Conservation (phyloP, 257 asterid species). For the Salvia splendens region DNA sequence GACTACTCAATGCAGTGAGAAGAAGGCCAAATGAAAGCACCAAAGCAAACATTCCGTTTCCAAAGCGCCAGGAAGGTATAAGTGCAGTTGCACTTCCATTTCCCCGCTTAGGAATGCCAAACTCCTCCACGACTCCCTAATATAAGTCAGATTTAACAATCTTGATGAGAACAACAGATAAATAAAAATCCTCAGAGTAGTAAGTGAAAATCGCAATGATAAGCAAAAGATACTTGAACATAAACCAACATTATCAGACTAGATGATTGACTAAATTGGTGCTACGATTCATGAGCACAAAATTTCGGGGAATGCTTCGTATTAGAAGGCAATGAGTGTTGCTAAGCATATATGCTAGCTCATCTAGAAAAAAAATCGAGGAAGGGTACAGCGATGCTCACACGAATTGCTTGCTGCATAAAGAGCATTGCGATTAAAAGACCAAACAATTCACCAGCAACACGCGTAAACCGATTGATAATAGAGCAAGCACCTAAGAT, state of each 20-base stretch:
- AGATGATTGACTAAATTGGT: not conserved
- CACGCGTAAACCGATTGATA: constrained; percentile 85
- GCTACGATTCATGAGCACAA: too few species aligned
- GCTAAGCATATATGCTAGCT: not conserved
- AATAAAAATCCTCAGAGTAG: constrained; percentile 17
- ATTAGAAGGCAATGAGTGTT: not conserved
- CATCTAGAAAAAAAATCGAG: constrained; percentile 4
- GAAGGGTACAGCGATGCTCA: constrained; percentile 43
- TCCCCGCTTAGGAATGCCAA: constrained; percentile 77
- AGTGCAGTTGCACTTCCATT: constrained; percentile 53
- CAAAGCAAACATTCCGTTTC: constrained; percentile 95
- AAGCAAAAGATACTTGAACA: not conserved
- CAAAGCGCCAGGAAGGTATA: constrained; percentile 85
- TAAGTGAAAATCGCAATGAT: not conserved
- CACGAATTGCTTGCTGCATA: constrained; percentile 97
- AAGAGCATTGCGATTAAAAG: constrained; percentile 96
- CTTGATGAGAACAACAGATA: not conserved
- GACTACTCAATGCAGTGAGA: constrained; percentile 76
- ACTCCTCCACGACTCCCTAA: constrained; percentile 95
- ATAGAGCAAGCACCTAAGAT: constrained; percentile 94
- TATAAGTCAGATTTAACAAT: constrained; percentile 19
- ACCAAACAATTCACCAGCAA: constrained; percentile 98
- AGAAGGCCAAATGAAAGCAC: constrained; percentile 93
- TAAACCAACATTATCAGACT: not conserved
- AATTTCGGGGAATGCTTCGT: not conserved